Evolutionary conservation across 1,284 basidiomycete genomes (phyloP), one percentile per base, ranked within the genome.

Genomic region (Fistulinella staudtii): DNA sequence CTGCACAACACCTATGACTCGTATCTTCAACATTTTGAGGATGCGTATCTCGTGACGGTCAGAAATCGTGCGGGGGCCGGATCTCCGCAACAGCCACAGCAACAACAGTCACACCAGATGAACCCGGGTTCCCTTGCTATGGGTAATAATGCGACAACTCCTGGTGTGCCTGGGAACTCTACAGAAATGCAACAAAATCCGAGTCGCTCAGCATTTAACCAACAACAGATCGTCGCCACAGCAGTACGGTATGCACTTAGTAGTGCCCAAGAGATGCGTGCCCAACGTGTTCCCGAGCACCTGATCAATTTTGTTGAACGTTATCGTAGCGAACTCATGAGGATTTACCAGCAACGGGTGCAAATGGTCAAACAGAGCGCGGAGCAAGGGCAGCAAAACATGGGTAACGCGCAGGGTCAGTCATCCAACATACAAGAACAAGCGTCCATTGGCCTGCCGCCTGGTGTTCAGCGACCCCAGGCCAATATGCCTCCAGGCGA

Each of bases 1-100:
- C 63, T 89, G 8, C 71, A 74, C 2, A 71, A 76, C 45, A 65
- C 80, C 22, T 88, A 88, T 63, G 74, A 74, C 43, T 70, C 76
- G 30, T 80, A 74, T 49, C 70, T 89, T 10, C 53, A 59, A 3
- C 53, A 57, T 8, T 86, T 88, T 57, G 85, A 88, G 55, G 52
- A 60, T 9, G 69, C 72, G 17, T 84, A 84, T 50, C 60, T 77
- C 38, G 33, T 55, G 43, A 57, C 61, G 6, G 49, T 65, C 39
- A 51, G 40, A 40, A 55, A 51, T 41, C 63, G 61, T n/a, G n/a
- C n/a, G 23, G 0, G 33, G 14, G 11, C 22, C 5, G 56, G 43
- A 13, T 42, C 60, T 27, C 42, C 46, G 5, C 58, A 53, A 30
- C 58, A 46, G 14, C 39, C 15, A 5, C 42, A 45, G 5, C 58